A percentile compares a stretch with the other conserved stretches of the same genome.
Evolutionary conservation across 176 grass and related monocot species (phyloP).

Genomic region (Echinochloa phyllopogon): DNA sequence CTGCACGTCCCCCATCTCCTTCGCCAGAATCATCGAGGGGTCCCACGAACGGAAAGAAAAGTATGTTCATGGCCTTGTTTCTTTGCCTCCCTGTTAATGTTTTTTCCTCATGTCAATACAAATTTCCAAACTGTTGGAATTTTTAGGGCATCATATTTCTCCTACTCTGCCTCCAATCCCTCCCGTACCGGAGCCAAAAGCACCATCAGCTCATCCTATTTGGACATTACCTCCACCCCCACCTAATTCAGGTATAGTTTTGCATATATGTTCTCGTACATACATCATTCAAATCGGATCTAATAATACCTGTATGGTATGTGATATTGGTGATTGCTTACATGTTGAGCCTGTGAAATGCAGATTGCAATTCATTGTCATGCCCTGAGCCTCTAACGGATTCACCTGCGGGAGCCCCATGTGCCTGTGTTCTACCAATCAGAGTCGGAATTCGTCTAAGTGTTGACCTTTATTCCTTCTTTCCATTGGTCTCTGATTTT

Average conservation of each 20-base stretch:
- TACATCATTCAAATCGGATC: conserved; percentile 25
- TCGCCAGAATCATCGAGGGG: conserved; percentile 37
- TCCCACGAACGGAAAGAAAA: conserved; percentile 50
- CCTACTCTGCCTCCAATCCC: conserved; percentile 61
- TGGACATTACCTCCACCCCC: conserved; percentile 92
- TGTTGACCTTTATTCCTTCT: conserved; percentile 82
- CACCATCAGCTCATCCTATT: conserved; percentile 63
- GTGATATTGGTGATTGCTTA: conserved; percentile 23
- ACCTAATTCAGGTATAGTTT: conserved; percentile 75
- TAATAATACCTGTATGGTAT: neutral
- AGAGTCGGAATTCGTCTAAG: conserved; percentile 86
- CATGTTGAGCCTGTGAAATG: conserved; percentile 12
- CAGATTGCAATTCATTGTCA: conserved; percentile 85
- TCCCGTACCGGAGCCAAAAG: conserved; percentile 50
- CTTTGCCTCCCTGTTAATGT: conserved; percentile 1
- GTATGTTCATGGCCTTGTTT: conserved; percentile 47
- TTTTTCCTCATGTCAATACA: conserved; percentile 11
- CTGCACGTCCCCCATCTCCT: conserved; percentile 59
- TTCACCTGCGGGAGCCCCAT: conserved; percentile 74
- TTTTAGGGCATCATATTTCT: conserved; percentile 60
- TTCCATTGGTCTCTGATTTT: conserved; percentile 90
- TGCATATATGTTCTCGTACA: neutral
- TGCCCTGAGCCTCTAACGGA: conserved; percentile 85
- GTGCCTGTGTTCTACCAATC: conserved; percentile 94
- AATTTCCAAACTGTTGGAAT: conserved; percentile 15